Evolutionary conservation across 169 alveolate genomes (phyloP).

Genomic region (Cryptosporidium felis): DNA sequence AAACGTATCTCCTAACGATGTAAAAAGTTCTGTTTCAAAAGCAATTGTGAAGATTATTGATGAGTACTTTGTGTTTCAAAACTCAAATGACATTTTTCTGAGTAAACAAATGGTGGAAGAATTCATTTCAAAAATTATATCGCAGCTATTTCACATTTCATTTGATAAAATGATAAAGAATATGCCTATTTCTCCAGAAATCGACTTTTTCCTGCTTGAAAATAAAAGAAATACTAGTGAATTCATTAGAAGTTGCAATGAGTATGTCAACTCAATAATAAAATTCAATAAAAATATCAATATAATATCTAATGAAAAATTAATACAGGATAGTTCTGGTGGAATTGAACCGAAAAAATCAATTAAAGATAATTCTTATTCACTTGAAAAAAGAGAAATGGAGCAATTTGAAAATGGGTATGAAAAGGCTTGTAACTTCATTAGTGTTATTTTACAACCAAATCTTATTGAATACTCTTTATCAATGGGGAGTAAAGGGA

Average conservation of each 20-base stretch:
- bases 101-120: conserved; percentile 71
- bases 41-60: conserved; percentile 46
- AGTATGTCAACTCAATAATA: conserved; percentile 9
- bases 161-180: neutral
- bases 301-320: neutral
- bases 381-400: neutral
- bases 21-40: conserved; percentile 36
- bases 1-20: conserved; percentile 25
- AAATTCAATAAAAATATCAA: conserved; percentile 22
- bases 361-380: neutral
- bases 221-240: neutral
- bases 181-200: conserved; percentile 54
- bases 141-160: conserved; percentile 24
- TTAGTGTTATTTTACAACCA: neutral
- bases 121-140: conserved; percentile 51
- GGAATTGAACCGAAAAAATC: neutral
- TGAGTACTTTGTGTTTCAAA: conserved; percentile 66
- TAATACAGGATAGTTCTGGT: neutral
- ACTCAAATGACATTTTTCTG: conserved; percentile 57
- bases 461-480: conserved; percentile 9
- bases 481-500: neutral
- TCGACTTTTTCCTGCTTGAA: neutral
- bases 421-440: conserved; percentile 1
- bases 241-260: neutral
- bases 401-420: conserved; percentile 9